These are phyloP conservation scores for Pterocarpus santalinus DNA, from an alignment of 306 rosid genomes.

Conservation along the genomic window DNA sequence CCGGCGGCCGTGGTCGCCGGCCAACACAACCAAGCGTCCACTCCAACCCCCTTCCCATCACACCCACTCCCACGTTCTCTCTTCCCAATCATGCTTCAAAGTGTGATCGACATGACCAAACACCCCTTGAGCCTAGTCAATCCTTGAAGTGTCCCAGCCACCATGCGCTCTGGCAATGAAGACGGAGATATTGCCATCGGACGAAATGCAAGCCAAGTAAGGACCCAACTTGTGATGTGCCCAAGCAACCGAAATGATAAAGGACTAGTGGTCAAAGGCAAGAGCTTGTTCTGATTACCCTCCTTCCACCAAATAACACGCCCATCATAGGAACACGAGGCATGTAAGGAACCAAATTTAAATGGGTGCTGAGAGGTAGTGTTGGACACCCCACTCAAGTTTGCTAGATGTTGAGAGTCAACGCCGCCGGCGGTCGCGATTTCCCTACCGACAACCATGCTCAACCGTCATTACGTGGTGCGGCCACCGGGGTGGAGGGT, in stretches of 20 bases:
- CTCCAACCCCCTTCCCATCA: too few relatives aligned
- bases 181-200: slow-evolving; percentile 81
- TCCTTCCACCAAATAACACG: slow-evolving; percentile 76
- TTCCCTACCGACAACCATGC: too few relatives aligned
- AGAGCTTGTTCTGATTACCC: slow-evolving; percentile 72
- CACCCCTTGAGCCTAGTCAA: slow-evolving; percentile 62
- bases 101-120: too few relatives aligned
- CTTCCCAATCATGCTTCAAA: too few relatives aligned
- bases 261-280: slow-evolving; percentile 69
- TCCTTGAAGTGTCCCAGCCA: slow-evolving; percentile 70
- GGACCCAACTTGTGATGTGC: slow-evolving; percentile 86
- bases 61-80: too few relatives aligned
- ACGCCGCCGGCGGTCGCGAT: slow-evolving; percentile 34
- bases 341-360: slow-evolving; percentile 68
- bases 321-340: slow-evolving; percentile 77
- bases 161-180: slow-evolving; percentile 69
- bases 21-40: too few relatives aligned
- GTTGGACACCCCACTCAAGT: slow-evolving; percentile 48
- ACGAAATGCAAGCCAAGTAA: slow-evolving; percentile 73
- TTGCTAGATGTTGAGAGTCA: slow-evolving; percentile 71
- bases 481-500: too few relatives aligned
- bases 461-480: too few relatives aligned
- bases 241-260: slow-evolving; percentile 77
- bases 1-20: too few relatives aligned
- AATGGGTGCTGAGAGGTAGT: slow-evolving; percentile 51